A percentile compares a stretch with the other conserved stretches of the same genome.
Evolutionary conservation across 73 alveolate species (phyloP).

Genomic region (Halteria grandinella): DNA sequence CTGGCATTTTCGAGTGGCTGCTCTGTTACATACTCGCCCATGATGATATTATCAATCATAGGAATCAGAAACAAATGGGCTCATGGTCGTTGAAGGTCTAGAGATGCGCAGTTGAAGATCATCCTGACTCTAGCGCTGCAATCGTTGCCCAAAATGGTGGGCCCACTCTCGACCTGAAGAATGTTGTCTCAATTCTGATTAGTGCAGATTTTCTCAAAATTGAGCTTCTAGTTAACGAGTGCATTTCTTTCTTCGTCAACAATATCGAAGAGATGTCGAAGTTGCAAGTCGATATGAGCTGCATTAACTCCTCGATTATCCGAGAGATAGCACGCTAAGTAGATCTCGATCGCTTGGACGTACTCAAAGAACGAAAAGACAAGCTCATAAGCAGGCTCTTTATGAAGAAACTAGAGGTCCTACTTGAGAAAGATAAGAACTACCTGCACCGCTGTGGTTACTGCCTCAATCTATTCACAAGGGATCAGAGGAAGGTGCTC

Average conservation of each 20-base stretch:
- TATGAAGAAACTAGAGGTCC: conserved; percentile 68
- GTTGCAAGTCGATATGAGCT: conserved; percentile 67
- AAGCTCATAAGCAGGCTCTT: conserved; percentile 63
- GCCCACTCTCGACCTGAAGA: conserved; percentile 46
- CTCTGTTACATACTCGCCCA: conserved; percentile 57
- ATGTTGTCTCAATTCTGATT: conserved; percentile 67
- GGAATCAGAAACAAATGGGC: background rate
- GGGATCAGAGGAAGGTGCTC: conserved; percentile 12
- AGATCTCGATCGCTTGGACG: conserved; percentile 43
- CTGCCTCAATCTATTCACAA: conserved; percentile 60
- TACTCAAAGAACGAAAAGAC: conserved; percentile 61
- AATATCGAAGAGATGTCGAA: conserved; percentile 61
- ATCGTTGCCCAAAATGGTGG: background rate
- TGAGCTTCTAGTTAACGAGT: conserved; percentile 42
- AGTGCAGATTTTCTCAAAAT: conserved; percentile 70
- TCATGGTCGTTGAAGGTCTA: conserved; percentile 49
- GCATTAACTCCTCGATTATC: conserved; percentile 44
- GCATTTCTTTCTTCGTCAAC: conserved; percentile 53
- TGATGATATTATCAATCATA: too few species aligned
- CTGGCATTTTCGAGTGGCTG: conserved; percentile 77
- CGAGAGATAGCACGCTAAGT: conserved; percentile 50
- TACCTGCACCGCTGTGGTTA: conserved; percentile 54
- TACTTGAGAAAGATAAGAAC: conserved; percentile 66
- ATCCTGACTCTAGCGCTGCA: background rate
- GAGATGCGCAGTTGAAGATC: conserved; percentile 22